Percentiles rank a stretch among this genome's conserved stretches.
Conservation (phyloP, 371 early-diverging fungal genomes). For the Coemansia sp. region DNA sequence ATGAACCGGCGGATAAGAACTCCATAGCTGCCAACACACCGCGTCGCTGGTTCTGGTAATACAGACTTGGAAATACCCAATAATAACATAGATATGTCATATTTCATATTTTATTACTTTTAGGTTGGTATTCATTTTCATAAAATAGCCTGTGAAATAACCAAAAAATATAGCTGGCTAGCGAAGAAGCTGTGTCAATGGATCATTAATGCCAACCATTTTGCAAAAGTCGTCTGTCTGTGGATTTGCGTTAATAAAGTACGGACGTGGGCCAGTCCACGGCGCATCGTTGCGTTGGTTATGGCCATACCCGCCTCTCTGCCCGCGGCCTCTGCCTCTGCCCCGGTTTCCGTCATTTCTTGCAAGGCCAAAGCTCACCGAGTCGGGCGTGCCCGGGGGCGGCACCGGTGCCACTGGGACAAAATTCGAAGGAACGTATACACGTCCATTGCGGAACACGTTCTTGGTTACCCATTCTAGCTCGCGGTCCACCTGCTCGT, state of each 20-base stretch:
- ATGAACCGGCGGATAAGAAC: background rate
- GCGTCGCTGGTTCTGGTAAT: constrained; percentile 51
- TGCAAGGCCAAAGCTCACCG: constrained; percentile 33
- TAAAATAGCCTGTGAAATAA: too few relatives aligned
- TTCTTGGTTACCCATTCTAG: constrained; percentile 34
- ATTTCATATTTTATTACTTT: too few relatives aligned
- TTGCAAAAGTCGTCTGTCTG: constrained; percentile 44
- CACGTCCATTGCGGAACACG: constrained; percentile 19
- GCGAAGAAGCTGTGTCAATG: constrained; percentile 29
- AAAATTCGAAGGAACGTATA: constrained; percentile 42
- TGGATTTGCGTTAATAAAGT: constrained; percentile 36
- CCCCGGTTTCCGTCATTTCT: constrained; percentile 10
- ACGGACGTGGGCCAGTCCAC: constrained; percentile 30
- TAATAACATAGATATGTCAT: background rate
- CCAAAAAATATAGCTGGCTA: background rate
- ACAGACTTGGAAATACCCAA: background rate
- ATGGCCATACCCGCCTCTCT: background rate
- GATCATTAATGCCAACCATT: constrained; percentile 41
- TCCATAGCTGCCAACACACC: background rate
- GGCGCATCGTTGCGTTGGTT: constrained; percentile 1
- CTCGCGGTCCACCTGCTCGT: constrained; percentile 18
- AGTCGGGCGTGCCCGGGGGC: constrained; percentile 32
- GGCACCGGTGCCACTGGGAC: constrained; percentile 41
- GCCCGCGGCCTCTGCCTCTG: constrained; percentile 10
- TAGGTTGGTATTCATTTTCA: too few relatives aligned